phyloP scores from a whole-genome alignment of 225 moss, liverwort and hornwort genomes.

The Thuidium tamariscinum region DNA sequence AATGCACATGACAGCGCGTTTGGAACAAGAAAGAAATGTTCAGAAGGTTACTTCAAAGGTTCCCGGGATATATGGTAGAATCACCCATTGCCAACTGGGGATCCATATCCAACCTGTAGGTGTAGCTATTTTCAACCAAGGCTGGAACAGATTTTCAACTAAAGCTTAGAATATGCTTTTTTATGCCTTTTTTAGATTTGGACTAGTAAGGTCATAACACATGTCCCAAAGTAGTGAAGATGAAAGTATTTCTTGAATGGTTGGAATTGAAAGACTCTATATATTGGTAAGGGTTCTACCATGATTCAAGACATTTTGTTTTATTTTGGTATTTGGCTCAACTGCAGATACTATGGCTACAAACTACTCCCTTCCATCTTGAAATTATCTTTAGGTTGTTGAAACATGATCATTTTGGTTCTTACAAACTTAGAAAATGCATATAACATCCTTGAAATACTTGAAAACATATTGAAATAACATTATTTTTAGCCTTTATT shows the following conservation, averaged over 20 bases:
- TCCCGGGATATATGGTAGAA: not conserved
- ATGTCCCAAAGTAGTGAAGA: too few relatives aligned
- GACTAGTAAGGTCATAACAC: too few relatives aligned
- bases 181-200: too few relatives aligned
- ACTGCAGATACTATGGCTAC: not conserved
- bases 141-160: too few relatives aligned
- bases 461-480: not conserved
- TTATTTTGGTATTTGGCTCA: accelerated
- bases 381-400: not conserved
- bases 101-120: too few relatives aligned
- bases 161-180: too few relatives aligned
- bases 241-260: too few relatives aligned
- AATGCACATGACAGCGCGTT: not conserved
- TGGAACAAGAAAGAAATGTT: not conserved
- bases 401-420: not conserved
- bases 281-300: too few relatives aligned
- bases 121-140: too few relatives aligned
- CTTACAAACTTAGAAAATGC: too few relatives aligned
- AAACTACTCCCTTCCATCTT: accelerated
- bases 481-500: not conserved
- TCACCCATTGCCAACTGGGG: too few relatives aligned
- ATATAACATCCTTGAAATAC: not conserved
- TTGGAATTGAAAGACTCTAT: too few relatives aligned
- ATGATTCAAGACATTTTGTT: not conserved
- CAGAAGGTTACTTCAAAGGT: not conserved